Base-by-base conservation (phyloP, 2,329 filamentous ascomycete species). In the Claviceps purpurea region DNA sequence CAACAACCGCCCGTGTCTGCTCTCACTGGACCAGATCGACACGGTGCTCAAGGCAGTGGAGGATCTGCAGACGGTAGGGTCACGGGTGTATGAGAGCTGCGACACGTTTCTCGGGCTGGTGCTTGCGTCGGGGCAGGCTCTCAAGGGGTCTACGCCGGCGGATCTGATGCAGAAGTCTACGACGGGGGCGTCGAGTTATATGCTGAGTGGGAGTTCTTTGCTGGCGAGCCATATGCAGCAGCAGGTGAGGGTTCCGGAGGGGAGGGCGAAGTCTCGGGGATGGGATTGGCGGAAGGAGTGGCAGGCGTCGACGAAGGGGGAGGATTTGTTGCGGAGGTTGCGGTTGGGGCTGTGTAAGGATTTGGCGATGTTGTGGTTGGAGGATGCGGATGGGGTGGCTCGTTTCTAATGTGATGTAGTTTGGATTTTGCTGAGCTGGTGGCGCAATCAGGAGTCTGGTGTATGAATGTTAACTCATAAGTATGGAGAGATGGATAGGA, bases 221-320 rank as follows among this genome's bases (percentile, higher is more conserved):
- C 70, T 90, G 39, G 79, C 75, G 10, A 80, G 74, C 54, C 78
- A 80, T 60, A 65, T 82, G 60, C 78, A 77, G 62, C 30, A 34
- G 30, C 30, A 78, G 78, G 58, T 83, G 13, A 73, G 81, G 49
- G 68, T 71, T n/a, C 71, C 73, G 20, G 79, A 77, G 6, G 69
- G 68, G n/a, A 68, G 75, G 51, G 66, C 73, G 6, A 66, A 72
- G 6, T 74, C 78, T 57, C 72, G 85, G 50, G 81, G 81, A 13
- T 89, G 85, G 86, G 84, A 90, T 66, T 90, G 86, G 88, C 73
- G 87, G 59, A 72, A 71, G 66, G 87, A 86, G 82, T 71, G 94
- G 85, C 83, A 72, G 80, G 62, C 77, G 34, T 74, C 73, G 11
- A 79, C 77, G 18, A 81, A 71, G 56, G 85, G 81, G 0, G 74